A percentile compares a stretch with the other conserved stretches of the same genome.
Evolutionary conservation across 176 grass and related monocot species (phyloP).

Genomic region (Triticum urartu): DNA sequence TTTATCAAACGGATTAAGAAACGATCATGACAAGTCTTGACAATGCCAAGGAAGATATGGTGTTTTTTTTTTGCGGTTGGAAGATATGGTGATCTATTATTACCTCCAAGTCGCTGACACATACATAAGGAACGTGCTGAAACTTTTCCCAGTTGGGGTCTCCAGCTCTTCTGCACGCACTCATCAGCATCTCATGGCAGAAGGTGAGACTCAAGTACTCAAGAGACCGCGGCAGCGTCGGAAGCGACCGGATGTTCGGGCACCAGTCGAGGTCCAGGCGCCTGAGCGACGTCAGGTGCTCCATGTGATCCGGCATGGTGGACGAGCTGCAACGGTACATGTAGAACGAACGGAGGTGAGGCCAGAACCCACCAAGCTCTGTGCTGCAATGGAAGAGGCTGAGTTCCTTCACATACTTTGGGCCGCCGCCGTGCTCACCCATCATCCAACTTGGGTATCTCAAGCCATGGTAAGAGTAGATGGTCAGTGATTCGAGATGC

Average conservation of each 20-base stretch:
- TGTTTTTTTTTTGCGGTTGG: no score
- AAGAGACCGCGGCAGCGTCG: neutral
- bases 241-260: neutral
- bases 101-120: no score
- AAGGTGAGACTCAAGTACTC: accelerated
- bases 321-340: accelerated
- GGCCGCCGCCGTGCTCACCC: neutral
- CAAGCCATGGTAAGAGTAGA: neutral
- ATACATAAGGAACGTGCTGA: neutral
- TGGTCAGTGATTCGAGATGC: neutral
- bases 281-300: neutral
- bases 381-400: accelerated
- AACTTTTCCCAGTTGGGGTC: neutral
- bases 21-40: neutral
- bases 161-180: neutral
- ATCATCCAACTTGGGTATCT: slow-evolving; percentile 27
- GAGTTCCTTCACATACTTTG: neutral
- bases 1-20: neutral
- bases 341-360: neutral
- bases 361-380: neutral
- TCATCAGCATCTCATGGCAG: neutral
- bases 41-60: neutral
- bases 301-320: neutral
- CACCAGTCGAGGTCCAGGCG: neutral
- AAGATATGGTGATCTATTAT: neutral